Percentiles rank a stretch among this genome's conserved stretches.
Conservation (phyloP, 805 yeast genomes). For the Kluyveromyces siamensis region DNA sequence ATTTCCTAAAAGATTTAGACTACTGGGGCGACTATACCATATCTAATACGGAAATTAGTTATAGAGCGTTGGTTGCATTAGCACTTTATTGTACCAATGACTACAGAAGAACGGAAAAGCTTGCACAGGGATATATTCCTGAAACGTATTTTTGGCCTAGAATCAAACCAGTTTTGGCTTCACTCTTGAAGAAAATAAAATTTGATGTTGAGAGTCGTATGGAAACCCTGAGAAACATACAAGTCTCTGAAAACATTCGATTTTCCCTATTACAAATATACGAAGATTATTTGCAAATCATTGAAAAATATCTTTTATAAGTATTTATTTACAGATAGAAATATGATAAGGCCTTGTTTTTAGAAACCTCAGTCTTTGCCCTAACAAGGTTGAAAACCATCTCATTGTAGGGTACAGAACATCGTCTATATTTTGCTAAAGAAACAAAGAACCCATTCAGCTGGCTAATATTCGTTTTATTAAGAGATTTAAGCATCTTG, state of each 20-base stretch:
- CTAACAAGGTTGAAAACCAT: conserved; percentile 39
- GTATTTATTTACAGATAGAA: conserved; percentile 2
- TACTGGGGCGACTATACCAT: conserved; percentile 74
- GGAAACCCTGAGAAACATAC: not conserved
- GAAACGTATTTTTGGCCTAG: conserved; percentile 20
- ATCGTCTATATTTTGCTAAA: conserved; percentile 36
- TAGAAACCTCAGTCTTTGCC: conserved; percentile 18
- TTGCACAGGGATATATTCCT: conserved; percentile 20
- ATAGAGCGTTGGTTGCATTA: conserved; percentile 66
- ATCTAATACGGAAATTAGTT: conserved; percentile 45
- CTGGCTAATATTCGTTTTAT: conserved; percentile 52
- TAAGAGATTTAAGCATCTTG: conserved; percentile 16
- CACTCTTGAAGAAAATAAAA: not conserved
- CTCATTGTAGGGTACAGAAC: conserved; percentile 39
- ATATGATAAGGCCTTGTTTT: conserved; percentile 10
- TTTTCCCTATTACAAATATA: conserved; percentile 12
- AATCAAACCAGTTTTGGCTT: conserved; percentile 3
- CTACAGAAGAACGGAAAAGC: conserved; percentile 16
- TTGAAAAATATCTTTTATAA: conserved; percentile 2
- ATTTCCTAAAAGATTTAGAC: conserved; percentile 40
- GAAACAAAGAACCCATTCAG: conserved; percentile 58
- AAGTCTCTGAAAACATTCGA: conserved; percentile 2
- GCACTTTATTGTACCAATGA: conserved; percentile 35
- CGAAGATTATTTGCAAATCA: conserved; percentile 13
- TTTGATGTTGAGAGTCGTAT: not conserved